Conservation (phyloP, 2,329 filamentous ascomycete genomes). For the Fusarium chuoi region DNA sequence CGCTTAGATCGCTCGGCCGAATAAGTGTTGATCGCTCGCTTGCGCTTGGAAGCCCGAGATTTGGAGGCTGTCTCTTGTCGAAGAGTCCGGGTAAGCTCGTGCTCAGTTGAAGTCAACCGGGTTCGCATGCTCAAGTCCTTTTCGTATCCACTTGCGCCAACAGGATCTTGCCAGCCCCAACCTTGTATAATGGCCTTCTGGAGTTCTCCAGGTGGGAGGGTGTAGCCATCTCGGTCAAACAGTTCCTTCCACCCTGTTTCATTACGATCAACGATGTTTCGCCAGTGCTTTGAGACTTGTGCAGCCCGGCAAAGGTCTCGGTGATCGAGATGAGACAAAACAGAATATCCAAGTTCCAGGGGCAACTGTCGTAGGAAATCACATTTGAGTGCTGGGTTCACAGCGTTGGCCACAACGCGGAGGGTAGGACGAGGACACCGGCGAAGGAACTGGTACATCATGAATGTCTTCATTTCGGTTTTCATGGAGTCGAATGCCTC, state of each 20-base stretch:
- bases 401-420: conserved; percentile 87
- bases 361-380: conserved; percentile 90
- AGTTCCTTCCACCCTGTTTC: conserved; percentile 96
- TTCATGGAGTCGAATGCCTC: conserved; percentile 93
- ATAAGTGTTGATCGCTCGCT: conserved; percentile 61
- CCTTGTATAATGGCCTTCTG: conserved; percentile 88
- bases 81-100: conserved; percentile 57
- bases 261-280: conserved; percentile 88
- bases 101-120: conserved; percentile 63
- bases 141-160: conserved; percentile 79
- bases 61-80: conserved; percentile 57
- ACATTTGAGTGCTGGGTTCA: conserved; percentile 94
- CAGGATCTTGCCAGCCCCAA: conserved; percentile 97
- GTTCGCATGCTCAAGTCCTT: conserved; percentile 76
- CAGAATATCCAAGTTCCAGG: conserved; percentile 85
- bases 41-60: conserved; percentile 65
- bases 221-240: conserved; percentile 85
- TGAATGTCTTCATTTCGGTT: conserved; percentile 89
- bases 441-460: conserved; percentile 95
- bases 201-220: conserved; percentile 82
- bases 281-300: conserved; percentile 94
- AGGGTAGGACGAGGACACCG: conserved; percentile 89
- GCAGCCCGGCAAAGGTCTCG: conserved; percentile 89
- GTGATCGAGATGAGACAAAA: conserved; percentile 86
- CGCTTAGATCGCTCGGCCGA: conserved; percentile 64